phyloP scores from a whole-genome alignment of 768 basidiomycete genomes.

The Rhizopogon salebrosus region DNA sequence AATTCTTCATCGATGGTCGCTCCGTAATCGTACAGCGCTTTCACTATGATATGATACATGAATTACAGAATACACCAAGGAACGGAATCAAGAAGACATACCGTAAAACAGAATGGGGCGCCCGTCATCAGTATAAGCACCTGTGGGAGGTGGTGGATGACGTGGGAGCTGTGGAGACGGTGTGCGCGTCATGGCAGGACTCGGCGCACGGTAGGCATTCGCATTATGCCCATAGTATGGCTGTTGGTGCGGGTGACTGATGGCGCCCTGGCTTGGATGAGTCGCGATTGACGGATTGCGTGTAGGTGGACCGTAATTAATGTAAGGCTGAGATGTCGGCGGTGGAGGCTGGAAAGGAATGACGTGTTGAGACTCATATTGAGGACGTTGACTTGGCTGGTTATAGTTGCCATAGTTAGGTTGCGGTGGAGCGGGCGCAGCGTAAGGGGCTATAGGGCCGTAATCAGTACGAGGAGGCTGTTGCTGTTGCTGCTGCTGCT shows the following conservation, averaged over 20 bases:
- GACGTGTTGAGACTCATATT: constrained; percentile 15
- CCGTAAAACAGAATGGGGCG: constrained; percentile 84
- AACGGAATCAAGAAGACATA: constrained; percentile 33
- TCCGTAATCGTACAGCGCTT: constrained; percentile 83
- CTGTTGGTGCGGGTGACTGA: constrained; percentile 29
- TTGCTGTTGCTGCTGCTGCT: constrained; percentile 35
- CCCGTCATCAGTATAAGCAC: constrained; percentile 79
- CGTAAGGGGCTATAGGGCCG: constrained; percentile 12
- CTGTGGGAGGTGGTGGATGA: constrained; percentile 48
- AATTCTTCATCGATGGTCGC: constrained; percentile 91
- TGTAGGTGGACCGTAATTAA: constrained; percentile 2
- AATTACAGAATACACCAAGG: constrained; percentile 1
- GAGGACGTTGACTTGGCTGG: constrained; percentile 13
- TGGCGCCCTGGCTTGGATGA: constrained; percentile 10
- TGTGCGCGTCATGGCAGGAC: constrained; percentile 38
- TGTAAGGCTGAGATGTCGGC: constrained; percentile 7
- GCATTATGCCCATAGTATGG: constrained; percentile 12
- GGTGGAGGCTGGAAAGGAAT: constrained; percentile 14
- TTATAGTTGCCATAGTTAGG: constrained; percentile 10
- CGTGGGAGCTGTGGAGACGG: constrained; percentile 47
- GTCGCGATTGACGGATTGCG: constrained; percentile 5
- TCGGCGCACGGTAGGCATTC: constrained; percentile 35
- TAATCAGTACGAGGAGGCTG: constrained; percentile 20
- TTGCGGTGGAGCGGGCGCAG: constrained; percentile 3
- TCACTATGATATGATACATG: constrained; percentile 51